phyloP scores from a whole-genome alignment of 2,329 filamentous ascomycete genomes.

The Colletotrichum noveboracense region DNA sequence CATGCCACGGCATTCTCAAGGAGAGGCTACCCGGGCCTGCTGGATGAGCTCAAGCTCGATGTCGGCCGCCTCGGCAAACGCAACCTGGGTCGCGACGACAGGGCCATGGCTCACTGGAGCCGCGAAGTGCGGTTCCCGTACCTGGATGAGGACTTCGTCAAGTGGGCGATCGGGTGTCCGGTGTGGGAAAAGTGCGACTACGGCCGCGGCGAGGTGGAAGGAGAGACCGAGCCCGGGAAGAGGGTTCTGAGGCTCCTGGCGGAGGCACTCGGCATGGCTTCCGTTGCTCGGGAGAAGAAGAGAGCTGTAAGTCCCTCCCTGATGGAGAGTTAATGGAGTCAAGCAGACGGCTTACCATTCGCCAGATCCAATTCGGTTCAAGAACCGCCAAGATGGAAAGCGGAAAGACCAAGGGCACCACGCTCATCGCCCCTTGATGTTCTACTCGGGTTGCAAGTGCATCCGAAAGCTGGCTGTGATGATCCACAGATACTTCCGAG shows the following conservation, averaged over 20 bases:
- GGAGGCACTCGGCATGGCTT: constrained; percentile 71
- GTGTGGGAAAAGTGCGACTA: constrained; percentile 92
- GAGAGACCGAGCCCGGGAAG: constrained; percentile 76
- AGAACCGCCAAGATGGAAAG: constrained; percentile 84
- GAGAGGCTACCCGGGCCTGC: constrained; percentile 71
- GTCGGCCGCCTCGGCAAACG: constrained; percentile 85
- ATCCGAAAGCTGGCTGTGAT: constrained; percentile 59
- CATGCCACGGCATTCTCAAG: constrained; percentile 79
- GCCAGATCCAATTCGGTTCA: constrained; percentile 80
- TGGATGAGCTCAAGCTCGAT: constrained; percentile 85
- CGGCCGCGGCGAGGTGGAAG: constrained; percentile 22
- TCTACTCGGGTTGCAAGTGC: neutral
- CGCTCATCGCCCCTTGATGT: constrained; percentile 52
- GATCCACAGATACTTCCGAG: constrained; percentile 81
- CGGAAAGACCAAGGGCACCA: constrained; percentile 72
- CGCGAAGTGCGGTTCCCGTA: constrained; percentile 90
- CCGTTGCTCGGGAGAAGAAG: constrained; percentile 87
- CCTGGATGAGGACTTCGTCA: constrained; percentile 86
- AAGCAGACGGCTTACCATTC: neutral
- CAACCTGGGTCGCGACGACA: constrained; percentile 94
- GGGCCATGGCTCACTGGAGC: constrained; percentile 87
- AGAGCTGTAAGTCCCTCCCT: constrained; percentile 66
- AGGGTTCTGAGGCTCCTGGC: constrained; percentile 80
- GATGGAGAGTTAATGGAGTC: too few species aligned
- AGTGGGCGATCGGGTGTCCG: constrained; percentile 75